Conservation (phyloP, 176 grass and related monocot genomes). For the Musa acuminata region DNA sequence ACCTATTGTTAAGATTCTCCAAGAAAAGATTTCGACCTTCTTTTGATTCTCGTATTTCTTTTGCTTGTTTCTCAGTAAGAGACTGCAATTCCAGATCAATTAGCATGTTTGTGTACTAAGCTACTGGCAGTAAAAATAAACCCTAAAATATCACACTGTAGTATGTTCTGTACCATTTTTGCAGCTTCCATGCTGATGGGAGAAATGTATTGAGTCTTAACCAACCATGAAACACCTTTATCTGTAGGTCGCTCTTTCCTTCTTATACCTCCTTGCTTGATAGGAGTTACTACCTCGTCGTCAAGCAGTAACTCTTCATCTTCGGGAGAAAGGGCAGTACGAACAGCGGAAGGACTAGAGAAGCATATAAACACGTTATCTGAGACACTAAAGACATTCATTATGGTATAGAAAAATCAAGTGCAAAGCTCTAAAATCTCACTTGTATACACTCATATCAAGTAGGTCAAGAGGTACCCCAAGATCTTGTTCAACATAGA, state of each 20-base stretch:
- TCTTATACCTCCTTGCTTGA: slow-evolving; percentile 87
- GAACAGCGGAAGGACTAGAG: slow-evolving; percentile 47
- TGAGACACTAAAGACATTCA: slow-evolving; percentile 14
- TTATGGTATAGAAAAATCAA: neutral
- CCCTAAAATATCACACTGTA: neutral
- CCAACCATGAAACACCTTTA: slow-evolving; percentile 95
- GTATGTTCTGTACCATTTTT: slow-evolving; percentile 48
- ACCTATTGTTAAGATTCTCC: slow-evolving; percentile 87
- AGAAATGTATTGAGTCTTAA: slow-evolving; percentile 99
- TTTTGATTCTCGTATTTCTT: slow-evolving; percentile 88
- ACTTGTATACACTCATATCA: slow-evolving; percentile 94
- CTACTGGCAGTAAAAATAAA: neutral
- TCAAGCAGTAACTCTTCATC: slow-evolving; percentile 88
- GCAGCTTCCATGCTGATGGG: slow-evolving; percentile 74
- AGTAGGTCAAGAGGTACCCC: slow-evolving; percentile 97
- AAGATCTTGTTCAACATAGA: slow-evolving; percentile 80
- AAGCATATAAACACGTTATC: slow-evolving; percentile 15
- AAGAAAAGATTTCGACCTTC: slow-evolving; percentile 60
- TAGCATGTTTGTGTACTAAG: neutral
- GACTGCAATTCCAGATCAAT: slow-evolving; percentile 37
- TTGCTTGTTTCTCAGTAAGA: slow-evolving; percentile 95
- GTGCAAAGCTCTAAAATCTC: slow-evolving; percentile 19
- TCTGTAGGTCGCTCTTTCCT: slow-evolving; percentile 92
- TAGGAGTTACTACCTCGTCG: slow-evolving; percentile 72
- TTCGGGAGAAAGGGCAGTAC: slow-evolving; percentile 44